Percentiles rank a stretch among this genome's conserved stretches.
These are phyloP conservation scores for Sugiyamaella castrensis DNA, from an alignment of 1,139 yeast species.

Conservation along the genomic window DNA sequence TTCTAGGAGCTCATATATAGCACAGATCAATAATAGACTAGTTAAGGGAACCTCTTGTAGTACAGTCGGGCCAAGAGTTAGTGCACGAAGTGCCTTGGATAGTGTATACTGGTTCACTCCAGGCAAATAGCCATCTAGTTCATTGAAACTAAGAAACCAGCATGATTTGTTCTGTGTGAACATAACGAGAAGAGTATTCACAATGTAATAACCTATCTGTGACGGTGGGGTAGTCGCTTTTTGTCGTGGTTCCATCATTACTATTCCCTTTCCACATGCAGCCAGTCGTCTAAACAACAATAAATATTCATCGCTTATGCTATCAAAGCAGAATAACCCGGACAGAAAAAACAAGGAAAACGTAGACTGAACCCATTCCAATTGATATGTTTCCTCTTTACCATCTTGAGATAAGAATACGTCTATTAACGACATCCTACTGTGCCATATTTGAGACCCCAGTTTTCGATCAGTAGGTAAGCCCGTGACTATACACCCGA, in stretches of 20 bases:
- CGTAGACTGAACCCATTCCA: conserved; percentile 13
- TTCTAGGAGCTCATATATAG: conserved; percentile 12
- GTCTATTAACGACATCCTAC: conserved; percentile 12
- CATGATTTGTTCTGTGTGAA: conserved; percentile 11
- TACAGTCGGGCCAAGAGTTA: conserved; percentile 3
- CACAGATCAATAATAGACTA: conserved; percentile 12
- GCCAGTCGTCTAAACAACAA: conserved; percentile 9
- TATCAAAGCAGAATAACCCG: conserved; percentile 12
- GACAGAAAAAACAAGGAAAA: conserved; percentile 9
- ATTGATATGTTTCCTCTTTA: conserved; percentile 6
- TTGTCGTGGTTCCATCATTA: no score
- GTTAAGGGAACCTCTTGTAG: conserved; percentile 8
- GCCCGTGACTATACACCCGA: conserved; percentile 16
- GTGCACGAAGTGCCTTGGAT: neutral
- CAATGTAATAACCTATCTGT: conserved; percentile 11
- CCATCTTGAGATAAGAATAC: conserved; percentile 12
- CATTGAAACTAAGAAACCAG: conserved; percentile 3
- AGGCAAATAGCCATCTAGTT: conserved; percentile 8
- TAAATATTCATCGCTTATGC: conserved; percentile 10
- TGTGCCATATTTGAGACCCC: conserved; percentile 16
- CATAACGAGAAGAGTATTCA: conserved; percentile 9
- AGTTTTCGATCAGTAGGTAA: conserved; percentile 12
- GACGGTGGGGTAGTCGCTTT: conserved; percentile 6
- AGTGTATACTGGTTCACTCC: conserved; percentile 2
- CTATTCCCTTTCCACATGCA: no score